Evolutionary conservation across 1,139 yeast species (phyloP), one percentile per base, ranked within the genome.

Genomic region (Scheffersomyces segobiensis): DNA sequence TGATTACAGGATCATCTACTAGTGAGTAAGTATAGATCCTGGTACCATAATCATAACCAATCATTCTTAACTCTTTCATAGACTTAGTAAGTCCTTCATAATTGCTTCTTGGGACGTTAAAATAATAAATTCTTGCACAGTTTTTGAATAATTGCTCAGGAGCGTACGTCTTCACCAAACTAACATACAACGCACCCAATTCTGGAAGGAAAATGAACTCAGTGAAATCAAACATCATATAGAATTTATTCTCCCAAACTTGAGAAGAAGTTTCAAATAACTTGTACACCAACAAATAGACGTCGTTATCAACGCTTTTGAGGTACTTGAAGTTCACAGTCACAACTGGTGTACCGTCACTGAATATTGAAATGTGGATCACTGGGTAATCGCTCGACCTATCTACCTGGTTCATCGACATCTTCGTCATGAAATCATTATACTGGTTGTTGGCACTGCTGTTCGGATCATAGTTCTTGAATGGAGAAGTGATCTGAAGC

Each of bases 361-460:
- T 78, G 56, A 88, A 84, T 20, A 89, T 84, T 0, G 90, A 84
- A 62, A 85, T 91, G 57, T 84, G 87, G 8, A 89, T 81, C 50
- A 88, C 77, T 0, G 84, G 79, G 20, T 74, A 72, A 24, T 83
- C 82, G 26, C 76, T 69, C 3, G 78, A 67, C 4, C 76, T 71
- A 12, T 83, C 85, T 46, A 83, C 74, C 61, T 87, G 87, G 56
- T 82, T 81, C 55, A 83, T 76, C 0, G 91, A 79, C 76, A 87
- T 84, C 61, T 87, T 86, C 26, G 87, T 82, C 93, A 91, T 88
- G 64, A 90, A 90, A 59, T 91, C 97, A 64, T 84, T 86, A 56
- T 87, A 76, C 57, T 83, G 84, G 61, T 85, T 83, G 18, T 76
- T 76, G 32, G 82, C 83, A 49, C 71, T 71, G 24, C 76, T 75